Evolutionary conservation across 2,329 filamentous ascomycete species (phyloP), one percentile per base, ranked within the genome.

Genomic region (Venturia carpophila): DNA sequence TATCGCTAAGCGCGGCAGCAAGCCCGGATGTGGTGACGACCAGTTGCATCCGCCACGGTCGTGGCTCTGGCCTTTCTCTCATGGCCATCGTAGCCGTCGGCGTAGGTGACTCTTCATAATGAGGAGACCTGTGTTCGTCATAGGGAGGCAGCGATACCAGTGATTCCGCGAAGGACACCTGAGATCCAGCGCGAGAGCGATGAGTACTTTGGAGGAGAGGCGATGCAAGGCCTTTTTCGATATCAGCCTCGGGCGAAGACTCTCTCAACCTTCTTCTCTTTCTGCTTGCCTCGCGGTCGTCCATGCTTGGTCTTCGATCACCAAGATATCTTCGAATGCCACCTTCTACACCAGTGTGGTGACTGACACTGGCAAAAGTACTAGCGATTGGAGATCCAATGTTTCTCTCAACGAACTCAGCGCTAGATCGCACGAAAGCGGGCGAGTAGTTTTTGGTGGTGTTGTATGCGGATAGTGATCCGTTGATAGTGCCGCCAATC

Each of bases 21-120:
- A 97, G 82, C 0, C 92, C 93, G 0, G 92, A 96, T 0, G 93
- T 97, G 5, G 91, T 92, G 74, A 96, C 90, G 69, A 96, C 89
- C 21, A 97, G 80, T 17, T 92, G 87, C 13, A 89, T 90, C 67
- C 90, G 90, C 91, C 92, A 95, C 49, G 80, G 82, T 13, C 71
- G 52, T 37, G 52, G 52, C 52, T 58, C 52, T 58, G 52, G 69
- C 72, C 62, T 66, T 68, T 60, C 61, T 60, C 61, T 66, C 67
- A 58, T 68, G 69, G 52, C 52, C 30, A 37, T 34, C 3, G 30
- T 27, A n/a, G 52, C 19, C 58, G 65, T 66, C 55, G 69, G 68
- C 42, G 67, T 61, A n/a, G 56, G 56, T 13, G 82, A 78, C 69
- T 90, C 87, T 63, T 88, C 87, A 69, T 93, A 92, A 19, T 83